Evolutionary conservation across 139 green algal genomes (phyloP).

Genomic region (Chlorella sp.): DNA sequence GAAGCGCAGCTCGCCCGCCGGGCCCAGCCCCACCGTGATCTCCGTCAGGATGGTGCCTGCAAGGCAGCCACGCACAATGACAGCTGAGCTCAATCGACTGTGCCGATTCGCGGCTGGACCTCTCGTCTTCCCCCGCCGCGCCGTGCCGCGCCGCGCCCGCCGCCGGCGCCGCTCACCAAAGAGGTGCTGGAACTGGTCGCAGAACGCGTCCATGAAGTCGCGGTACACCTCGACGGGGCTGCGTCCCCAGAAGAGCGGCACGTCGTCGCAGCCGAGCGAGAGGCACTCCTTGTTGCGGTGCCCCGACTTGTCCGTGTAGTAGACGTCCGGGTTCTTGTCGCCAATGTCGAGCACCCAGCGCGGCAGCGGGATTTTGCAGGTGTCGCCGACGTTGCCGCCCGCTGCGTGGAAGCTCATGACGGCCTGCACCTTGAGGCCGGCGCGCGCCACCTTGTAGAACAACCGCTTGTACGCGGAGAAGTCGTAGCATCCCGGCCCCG

Average conservation of each 20-base stretch:
- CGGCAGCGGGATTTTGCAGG: conserved; percentile 87
- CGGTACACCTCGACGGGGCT: conserved; percentile 88
- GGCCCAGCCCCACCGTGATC: conserved; percentile 92
- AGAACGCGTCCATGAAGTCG: conserved; percentile 91
- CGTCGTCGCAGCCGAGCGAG: conserved; percentile 83
- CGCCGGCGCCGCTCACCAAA: no score
- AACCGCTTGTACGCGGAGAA: conserved; percentile 74
- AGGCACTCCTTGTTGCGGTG: conserved; percentile 91
- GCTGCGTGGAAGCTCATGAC: conserved; percentile 92
- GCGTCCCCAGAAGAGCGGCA: conserved; percentile 73
- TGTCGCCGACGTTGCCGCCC: conserved; percentile 89
- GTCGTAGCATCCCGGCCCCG: conserved; percentile 71
- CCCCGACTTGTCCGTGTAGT: conserved; percentile 87
- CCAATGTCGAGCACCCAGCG: conserved; percentile 91
- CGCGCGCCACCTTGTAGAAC: conserved; percentile 47
- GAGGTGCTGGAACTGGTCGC: conserved; percentile 60
- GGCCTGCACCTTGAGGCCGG: conserved; percentile 64
- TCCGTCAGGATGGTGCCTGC: conserved; percentile 76
- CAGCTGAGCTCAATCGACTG: no score
- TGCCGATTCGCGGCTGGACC: no score
- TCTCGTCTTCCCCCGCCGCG: no score
- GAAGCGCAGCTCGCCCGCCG: conserved; percentile 98
- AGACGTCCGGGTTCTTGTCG: conserved; percentile 87
- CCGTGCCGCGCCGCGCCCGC: no score
- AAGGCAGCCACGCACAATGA: no score